Evolutionary conservation across 148 eudicot genomes (phyloP), one percentile per base, ranked within the genome.

Genomic region (Selenicereus undatus): DNA sequence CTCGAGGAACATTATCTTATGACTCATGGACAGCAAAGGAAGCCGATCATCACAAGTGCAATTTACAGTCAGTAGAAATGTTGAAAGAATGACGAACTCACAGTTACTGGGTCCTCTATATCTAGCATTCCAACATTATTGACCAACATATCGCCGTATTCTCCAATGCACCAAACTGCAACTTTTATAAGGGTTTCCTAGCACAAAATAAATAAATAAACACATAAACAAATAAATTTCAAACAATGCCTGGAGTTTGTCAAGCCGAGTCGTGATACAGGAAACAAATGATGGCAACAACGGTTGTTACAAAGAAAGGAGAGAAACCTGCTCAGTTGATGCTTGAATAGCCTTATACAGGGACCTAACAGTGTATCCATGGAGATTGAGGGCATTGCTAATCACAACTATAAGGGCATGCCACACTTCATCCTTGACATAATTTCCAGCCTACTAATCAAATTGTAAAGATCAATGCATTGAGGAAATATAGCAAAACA

Each of bases 121-220:
- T 89, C 95, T 76, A 96, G 97, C 95, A 92, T 88, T 83, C 95
- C 98, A 78, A 85, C 86, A 87, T 86, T 89, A 81, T 88, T 90
- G 84, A 94, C 90, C 89, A 96, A 87, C 94, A 96, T 89, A 75
- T 96, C 99, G 82, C 98, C 98, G 86, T 91, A 96, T 89, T 96
- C 99, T 81, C 99, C 99, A 83, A 96, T 88, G 88, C 98, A 96
- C 99, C 99, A 96, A 75, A 96, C 94, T 52, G 98, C 93, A 81
- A 94, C 98, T 82, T 97, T 91, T 74, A 92, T 87, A 82, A 96
- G 99, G 80, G 92, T 91, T 94, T 91, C 97, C 99, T 96, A 85
- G 74, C 35, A 73, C 42, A 66, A 66, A 66, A n/a, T 0, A 24
- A 62, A 22, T 7, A 60, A 64, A 18, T 0, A 56, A 56, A 14